Conservation (phyloP, 2,329 filamentous ascomycete species). For the Trichoderma koningii region DNA sequence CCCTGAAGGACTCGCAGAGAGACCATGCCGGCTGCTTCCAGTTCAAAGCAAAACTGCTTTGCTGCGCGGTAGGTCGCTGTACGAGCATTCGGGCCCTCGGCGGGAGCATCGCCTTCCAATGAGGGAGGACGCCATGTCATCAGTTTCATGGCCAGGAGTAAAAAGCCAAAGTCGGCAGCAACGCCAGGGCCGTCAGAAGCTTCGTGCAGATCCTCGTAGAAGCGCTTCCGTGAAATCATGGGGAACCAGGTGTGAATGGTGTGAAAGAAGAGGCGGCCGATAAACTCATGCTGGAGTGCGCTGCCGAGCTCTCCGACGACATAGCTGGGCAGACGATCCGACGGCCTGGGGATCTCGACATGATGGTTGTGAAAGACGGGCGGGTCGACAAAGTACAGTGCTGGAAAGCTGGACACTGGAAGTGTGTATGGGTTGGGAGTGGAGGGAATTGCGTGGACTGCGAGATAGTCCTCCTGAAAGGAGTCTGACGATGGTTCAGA, state of each 20-base stretch:
- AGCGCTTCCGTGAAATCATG: constrained; percentile 9
- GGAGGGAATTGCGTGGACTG: neutral
- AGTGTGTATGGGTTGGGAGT: neutral
- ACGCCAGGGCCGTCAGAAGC: neutral
- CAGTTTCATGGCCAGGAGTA: constrained; percentile 11
- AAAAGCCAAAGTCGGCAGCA: neutral
- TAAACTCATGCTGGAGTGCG: constrained; percentile 1
- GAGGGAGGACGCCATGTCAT: constrained; percentile 12
- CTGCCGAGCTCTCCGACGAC: constrained; percentile 1
- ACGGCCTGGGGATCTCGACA: neutral
- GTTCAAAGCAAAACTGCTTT: constrained; percentile 4
- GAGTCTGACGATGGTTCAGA: constrained; percentile 11
- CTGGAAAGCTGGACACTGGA: constrained; percentile 8
- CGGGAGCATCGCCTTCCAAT: neutral
- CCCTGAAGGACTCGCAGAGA: constrained; percentile 14
- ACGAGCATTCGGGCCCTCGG: neutral
- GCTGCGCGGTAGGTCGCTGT: neutral
- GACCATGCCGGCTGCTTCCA: neutral
- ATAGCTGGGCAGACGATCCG: constrained; percentile 3
- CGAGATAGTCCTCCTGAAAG: neutral
- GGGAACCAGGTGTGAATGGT: constrained; percentile 1
- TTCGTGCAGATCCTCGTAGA: neutral
- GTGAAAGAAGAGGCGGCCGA: neutral
- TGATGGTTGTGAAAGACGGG: constrained; percentile 16
- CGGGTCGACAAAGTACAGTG: constrained; percentile 12